Evolutionary conservation across 1,284 basidiomycete genomes (phyloP).

Genomic region (Porodaedalea pini): DNA sequence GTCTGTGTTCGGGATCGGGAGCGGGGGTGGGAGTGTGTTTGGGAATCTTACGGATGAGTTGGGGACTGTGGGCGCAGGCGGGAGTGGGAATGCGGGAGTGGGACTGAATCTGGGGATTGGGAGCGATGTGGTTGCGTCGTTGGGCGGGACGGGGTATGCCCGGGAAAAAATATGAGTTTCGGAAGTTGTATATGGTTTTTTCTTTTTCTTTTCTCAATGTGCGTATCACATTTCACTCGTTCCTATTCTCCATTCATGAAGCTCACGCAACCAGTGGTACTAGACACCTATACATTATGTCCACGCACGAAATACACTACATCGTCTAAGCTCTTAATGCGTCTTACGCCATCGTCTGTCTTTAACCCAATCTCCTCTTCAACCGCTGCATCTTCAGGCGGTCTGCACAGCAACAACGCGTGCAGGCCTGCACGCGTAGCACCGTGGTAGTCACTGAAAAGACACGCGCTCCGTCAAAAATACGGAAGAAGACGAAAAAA

Average conservation of each 20-base stretch:
- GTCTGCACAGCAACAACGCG: constrained; percentile 53
- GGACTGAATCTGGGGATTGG: not conserved
- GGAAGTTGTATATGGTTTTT: not conserved
- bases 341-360: constrained; percentile 17
- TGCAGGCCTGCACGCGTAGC: constrained; percentile 55
- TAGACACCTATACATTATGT: constrained; percentile 2
- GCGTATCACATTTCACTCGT: not conserved
- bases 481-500: not conserved
- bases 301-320: constrained; percentile 14
- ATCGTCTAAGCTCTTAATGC: constrained; percentile 17
- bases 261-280: not conserved
- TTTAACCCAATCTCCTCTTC: not conserved
- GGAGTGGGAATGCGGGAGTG: not conserved
- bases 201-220: not conserved
- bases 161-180: not conserved
- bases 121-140: not conserved
- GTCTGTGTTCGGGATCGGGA: not conserved
- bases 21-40: constrained; percentile 30
- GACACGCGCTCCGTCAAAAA: not conserved
- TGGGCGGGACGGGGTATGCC: not conserved
- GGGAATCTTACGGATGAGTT: not conserved
- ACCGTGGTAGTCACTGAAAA: constrained; percentile 62
- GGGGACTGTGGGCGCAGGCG: not conserved
- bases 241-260: not conserved
- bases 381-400: constrained; percentile 40